Conservation (phyloP, 176 grass and related monocot species). For the Urochloa ruziziensis region DNA sequence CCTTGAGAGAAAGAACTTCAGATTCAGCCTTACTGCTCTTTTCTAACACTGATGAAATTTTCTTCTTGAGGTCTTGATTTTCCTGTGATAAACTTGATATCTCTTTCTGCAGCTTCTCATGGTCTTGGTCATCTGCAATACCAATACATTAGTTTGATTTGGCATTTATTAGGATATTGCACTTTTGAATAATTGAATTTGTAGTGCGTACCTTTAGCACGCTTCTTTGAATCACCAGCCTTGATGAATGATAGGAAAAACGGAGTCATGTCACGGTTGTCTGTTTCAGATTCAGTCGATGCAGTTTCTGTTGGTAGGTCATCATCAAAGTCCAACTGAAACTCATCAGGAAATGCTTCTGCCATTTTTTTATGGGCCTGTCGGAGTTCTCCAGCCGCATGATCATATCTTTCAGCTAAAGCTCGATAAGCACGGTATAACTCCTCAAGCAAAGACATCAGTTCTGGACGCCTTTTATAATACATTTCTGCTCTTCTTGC, state of each 20-base stretch:
- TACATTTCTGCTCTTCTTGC: slow-evolving; percentile 97
- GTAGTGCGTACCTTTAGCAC: slow-evolving; percentile 43
- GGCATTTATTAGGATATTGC: neutral
- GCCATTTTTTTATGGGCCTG: slow-evolving; percentile 86
- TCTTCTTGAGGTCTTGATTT: slow-evolving; percentile 89
- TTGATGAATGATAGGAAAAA: slow-evolving; percentile 61
- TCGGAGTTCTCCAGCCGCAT: slow-evolving; percentile 82
- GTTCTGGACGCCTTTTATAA: slow-evolving; percentile 83
- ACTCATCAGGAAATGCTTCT: slow-evolving; percentile 85
- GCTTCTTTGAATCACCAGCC: slow-evolving; percentile 47
- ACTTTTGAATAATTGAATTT: slow-evolving; percentile 5
- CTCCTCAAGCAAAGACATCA: slow-evolving; percentile 94
- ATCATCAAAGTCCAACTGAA: slow-evolving; percentile 69
- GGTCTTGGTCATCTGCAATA: slow-evolving; percentile 58
- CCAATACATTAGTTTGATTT: slow-evolving; percentile 5
- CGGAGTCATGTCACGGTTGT: slow-evolving; percentile 49
- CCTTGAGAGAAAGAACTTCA: slow-evolving; percentile 59
- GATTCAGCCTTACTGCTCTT: slow-evolving; percentile 55
- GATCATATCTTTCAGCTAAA: slow-evolving; percentile 92
- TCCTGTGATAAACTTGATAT: slow-evolving; percentile 71
- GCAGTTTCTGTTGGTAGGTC: slow-evolving; percentile 56
- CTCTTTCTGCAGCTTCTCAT: slow-evolving; percentile 74
- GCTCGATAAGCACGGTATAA: slow-evolving; percentile 92
- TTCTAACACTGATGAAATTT: slow-evolving; percentile 51
- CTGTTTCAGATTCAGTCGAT: slow-evolving; percentile 37